These are phyloP conservation scores for Chionographis japonica DNA, from an alignment of 106 monocot genomes.

Conservation along the genomic window DNA sequence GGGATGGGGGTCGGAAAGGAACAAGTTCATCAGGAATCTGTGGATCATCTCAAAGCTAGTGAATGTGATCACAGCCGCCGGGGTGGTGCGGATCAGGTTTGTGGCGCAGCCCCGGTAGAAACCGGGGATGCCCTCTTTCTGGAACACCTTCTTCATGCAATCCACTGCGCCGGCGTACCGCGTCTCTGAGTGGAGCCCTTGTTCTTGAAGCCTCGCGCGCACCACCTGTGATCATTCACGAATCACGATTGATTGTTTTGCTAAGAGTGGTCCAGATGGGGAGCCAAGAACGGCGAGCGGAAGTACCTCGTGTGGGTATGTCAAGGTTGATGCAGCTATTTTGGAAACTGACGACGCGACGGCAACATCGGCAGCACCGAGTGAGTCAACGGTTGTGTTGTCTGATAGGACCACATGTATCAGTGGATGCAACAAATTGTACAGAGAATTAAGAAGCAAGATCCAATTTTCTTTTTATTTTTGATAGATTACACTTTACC, in stretches of 20 bases:
- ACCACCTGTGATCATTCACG: constrained; percentile 42
- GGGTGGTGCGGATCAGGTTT: constrained; percentile 76
- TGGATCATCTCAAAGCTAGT: constrained; percentile 98
- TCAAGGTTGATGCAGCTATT: constrained; percentile 74
- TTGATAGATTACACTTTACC: neutral
- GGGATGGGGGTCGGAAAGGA: constrained; percentile 49
- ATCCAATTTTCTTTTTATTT: neutral
- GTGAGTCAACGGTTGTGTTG: constrained; percentile 62
- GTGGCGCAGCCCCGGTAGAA: constrained; percentile 90
- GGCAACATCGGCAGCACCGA: constrained; percentile 75
- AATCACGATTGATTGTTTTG: too few species aligned
- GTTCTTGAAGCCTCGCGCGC: constrained; percentile 85
- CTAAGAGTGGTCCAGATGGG: neutral
- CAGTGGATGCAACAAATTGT: neutral
- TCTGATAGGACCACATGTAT: constrained; percentile 23
- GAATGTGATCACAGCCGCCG: constrained; percentile 87
- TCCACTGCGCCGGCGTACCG: constrained; percentile 61
- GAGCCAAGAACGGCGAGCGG: neutral
- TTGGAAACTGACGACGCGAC: constrained; percentile 84
- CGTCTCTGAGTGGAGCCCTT: constrained; percentile 48
- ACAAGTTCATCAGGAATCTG: constrained; percentile 49
- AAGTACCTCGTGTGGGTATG: constrained; percentile 92
- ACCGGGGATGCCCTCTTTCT: constrained; percentile 56
- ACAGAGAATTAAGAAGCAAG: neutral
- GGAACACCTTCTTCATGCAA: constrained; percentile 66